Evolutionary conservation across 2,329 filamentous ascomycete genomes (phyloP), one percentile per base, ranked within the genome.

Genomic region (Aspergillus fijiensis): DNA sequence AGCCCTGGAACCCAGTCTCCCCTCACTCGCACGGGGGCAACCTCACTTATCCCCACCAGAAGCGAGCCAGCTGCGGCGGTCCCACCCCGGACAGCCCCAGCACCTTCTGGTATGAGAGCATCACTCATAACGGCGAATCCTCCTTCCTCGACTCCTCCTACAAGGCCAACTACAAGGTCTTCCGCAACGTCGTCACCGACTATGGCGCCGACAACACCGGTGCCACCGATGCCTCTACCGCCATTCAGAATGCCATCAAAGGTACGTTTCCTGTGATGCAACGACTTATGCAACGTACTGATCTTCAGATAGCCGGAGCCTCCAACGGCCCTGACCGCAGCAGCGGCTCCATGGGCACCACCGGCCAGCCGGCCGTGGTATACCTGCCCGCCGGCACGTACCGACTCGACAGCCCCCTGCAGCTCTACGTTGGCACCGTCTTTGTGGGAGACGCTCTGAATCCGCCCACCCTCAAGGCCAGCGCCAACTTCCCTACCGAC

Each of bases 401-500:
- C 51, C 59, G 64, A 14, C 45, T 75, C 47, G 62, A 63, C 14
- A 58, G 54, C 10, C 63, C 65, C 5, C 51, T 75, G 29, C 66
- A 74, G 29, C 51, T 74, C 5, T 70, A 65, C 42, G 61, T 74
- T 9, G 73, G 72, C 23, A 78, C 76, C 0, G 70, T 78, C 6
- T 60, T 79, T 3, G 67, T 77, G 31, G 76, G 76, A 42, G 73
- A 78, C 58, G 74, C 76, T 1, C 67, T 68, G 19, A 69, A 78
- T 50, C 72, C 70, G 12, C 85, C 86, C 0, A 80, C 79, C 0
- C 76, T 88, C 16, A 80, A 82, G 56, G 85, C 84, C 1, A 75
- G 79, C 4, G 52, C 78, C 5, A 78, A 77, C 63, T 87, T 87
- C 65, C 67, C 72, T 1, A 81, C 81, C 12, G 75, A 86, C 29